These are phyloP conservation scores for Cryomyces minteri DNA, from an alignment of 495 filamentous ascomycete species.

Conservation along the genomic window DNA sequence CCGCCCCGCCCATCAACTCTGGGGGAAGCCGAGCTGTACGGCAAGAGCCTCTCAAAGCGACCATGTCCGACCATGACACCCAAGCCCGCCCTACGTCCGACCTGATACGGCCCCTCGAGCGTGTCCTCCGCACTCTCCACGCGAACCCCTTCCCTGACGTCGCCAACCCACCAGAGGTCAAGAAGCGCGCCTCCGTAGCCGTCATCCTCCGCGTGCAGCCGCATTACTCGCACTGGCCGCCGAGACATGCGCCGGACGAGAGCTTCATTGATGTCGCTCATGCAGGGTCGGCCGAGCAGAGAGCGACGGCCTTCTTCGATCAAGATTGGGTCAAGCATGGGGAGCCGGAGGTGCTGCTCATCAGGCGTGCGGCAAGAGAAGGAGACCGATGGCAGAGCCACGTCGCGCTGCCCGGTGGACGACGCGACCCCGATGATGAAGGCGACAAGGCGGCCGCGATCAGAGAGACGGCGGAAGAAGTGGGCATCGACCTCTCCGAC, in stretches of 20 bases:
- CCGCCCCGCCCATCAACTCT: too few species aligned
- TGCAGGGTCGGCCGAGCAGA: constrained; percentile 18
- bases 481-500: constrained; percentile 43
- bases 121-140: constrained; percentile 31
- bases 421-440: constrained; percentile 47
- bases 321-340: constrained; percentile 55
- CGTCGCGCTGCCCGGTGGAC: constrained; percentile 59
- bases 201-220: constrained; percentile 52
- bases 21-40: too few species aligned
- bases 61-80: too few species aligned
- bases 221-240: constrained; percentile 35
- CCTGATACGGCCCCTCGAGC: constrained; percentile 17
- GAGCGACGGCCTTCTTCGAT: constrained; percentile 42
- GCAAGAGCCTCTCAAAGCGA: too few species aligned
- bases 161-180: constrained; percentile 39
- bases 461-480: constrained; percentile 54
- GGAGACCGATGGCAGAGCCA: constrained; percentile 65
- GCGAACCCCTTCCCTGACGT: constrained; percentile 41
- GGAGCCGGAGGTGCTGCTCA: constrained; percentile 60
- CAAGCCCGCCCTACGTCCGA: neutral
- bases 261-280: constrained; percentile 5
- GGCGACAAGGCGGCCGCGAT: constrained; percentile 47
- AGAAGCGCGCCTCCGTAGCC: constrained; percentile 55
- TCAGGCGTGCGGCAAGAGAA: constrained; percentile 51
- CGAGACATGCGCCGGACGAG: constrained; percentile 2